A percentile compares a stretch with the other conserved stretches of the same genome.
phyloP scores from a whole-genome alignment of 2,329 filamentous ascomycete species.

The Tolypocladium tundrense region DNA sequence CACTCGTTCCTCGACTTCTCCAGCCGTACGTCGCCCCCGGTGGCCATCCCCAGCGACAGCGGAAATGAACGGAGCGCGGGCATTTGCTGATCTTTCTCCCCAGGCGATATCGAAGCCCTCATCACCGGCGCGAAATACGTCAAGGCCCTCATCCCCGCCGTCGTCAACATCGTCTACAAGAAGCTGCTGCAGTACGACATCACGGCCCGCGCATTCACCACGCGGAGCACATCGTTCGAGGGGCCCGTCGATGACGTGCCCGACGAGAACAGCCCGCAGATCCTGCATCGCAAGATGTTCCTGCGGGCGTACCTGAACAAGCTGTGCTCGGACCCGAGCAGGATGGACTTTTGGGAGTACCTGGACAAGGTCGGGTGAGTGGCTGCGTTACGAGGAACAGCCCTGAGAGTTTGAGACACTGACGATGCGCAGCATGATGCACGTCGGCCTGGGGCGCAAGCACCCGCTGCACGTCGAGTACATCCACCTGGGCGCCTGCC shows the following conservation, averaged over 20 bases:
- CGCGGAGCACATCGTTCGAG: slow-evolving; percentile 52
- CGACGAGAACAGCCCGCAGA: slow-evolving; percentile 62
- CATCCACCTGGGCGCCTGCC: slow-evolving; percentile 61
- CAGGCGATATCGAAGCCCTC: slow-evolving; percentile 64
- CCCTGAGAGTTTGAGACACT: not conserved
- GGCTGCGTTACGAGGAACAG: not conserved
- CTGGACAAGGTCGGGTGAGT: slow-evolving; percentile 69
- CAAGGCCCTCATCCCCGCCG: slow-evolving; percentile 69
- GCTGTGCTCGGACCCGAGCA: slow-evolving; percentile 63
- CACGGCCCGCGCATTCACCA: slow-evolving; percentile 66
- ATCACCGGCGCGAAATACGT: slow-evolving; percentile 63
- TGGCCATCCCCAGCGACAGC: not conserved
- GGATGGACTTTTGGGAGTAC: slow-evolving; percentile 75
- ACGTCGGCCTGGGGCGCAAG: slow-evolving; percentile 62
- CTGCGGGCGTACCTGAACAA: slow-evolving; percentile 64
- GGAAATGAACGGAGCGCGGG: not conserved
- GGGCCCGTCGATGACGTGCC: slow-evolving; percentile 54
- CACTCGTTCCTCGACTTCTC: slow-evolving; percentile 70
- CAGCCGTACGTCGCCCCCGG: slow-evolving; percentile 39
- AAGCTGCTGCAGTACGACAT: slow-evolving; percentile 75
- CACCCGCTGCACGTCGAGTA: slow-evolving; percentile 73
- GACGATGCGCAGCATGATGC: slow-evolving; percentile 52
- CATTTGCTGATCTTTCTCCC: not conserved
- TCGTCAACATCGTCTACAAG: slow-evolving; percentile 77
- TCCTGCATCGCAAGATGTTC: slow-evolving; percentile 69